phyloP scores from a whole-genome alignment of 352 stramenopile species.

The Phytophthora agathidicida region DNA sequence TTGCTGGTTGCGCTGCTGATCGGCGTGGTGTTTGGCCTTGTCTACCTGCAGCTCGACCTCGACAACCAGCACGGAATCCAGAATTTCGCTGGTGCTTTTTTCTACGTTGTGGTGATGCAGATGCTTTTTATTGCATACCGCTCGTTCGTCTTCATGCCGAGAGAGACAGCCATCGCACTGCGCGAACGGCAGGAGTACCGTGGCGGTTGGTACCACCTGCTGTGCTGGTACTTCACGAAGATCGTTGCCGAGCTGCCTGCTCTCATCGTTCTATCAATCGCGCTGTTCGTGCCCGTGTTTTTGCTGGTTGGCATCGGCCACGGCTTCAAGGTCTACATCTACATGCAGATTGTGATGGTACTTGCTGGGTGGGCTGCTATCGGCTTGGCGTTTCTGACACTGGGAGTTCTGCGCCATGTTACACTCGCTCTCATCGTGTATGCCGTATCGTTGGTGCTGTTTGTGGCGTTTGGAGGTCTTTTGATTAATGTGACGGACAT shows the following conservation, averaged over 20 bases:
- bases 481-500: constrained; percentile 51
- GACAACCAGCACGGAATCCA: constrained; percentile 56
- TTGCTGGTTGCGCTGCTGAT: constrained; percentile 55
- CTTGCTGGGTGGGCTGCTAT: constrained; percentile 41
- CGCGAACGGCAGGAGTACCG: constrained; percentile 51
- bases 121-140: constrained; percentile 50
- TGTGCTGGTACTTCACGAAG: constrained; percentile 55
- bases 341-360: constrained; percentile 53
- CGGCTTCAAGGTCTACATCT: constrained; percentile 48
- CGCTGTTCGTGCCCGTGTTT: constrained; percentile 47
- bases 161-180: constrained; percentile 47
- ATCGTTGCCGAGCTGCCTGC: constrained; percentile 44
- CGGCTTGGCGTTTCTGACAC: constrained; percentile 38
- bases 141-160: constrained; percentile 44
- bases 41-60: constrained; percentile 52
- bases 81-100: constrained; percentile 57
- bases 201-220: constrained; percentile 44
- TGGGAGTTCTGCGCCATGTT: constrained; percentile 34
- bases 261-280: constrained; percentile 46
- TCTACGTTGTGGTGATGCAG: constrained; percentile 56
- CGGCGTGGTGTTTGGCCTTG: constrained; percentile 45
- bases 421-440: constrained; percentile 44
- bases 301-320: constrained; percentile 49
- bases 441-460: constrained; percentile 37
- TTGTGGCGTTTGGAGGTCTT: constrained; percentile 49